Conservation (phyloP, 495 filamentous ascomycete genomes). For the Bacidia gigantensis region DNA sequence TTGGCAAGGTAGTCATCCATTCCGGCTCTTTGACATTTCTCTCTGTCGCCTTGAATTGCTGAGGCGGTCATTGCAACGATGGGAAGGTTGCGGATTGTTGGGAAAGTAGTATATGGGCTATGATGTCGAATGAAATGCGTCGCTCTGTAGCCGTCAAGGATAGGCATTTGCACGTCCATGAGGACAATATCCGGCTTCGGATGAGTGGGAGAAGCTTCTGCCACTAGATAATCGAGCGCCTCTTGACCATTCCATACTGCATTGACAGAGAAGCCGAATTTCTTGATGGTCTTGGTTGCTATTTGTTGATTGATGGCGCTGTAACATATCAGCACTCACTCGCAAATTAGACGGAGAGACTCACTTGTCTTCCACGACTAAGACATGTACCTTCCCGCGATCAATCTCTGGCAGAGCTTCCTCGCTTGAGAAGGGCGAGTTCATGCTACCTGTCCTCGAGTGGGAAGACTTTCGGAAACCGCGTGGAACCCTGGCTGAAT, state of each 20-base stretch:
- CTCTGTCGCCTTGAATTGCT: conserved; percentile 66
- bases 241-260: conserved; percentile 66
- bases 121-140: conserved; percentile 57
- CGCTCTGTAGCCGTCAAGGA: conserved; percentile 66
- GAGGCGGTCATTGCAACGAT: conserved; percentile 75
- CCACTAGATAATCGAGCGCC: conserved; percentile 51
- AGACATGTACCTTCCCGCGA: conserved; percentile 41
- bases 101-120: conserved; percentile 37
- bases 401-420: conserved; percentile 12
- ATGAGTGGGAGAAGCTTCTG: conserved; percentile 21
- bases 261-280: conserved; percentile 56
- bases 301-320: conserved; percentile 65
- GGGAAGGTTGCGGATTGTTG: conserved; percentile 39
- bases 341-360: conserved; percentile 1
- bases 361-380: conserved; percentile 74
- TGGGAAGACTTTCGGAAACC: not conserved
- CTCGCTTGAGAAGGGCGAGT: not conserved
- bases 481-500: not conserved
- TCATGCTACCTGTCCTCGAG: not conserved
- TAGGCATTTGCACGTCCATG: conserved; percentile 81
- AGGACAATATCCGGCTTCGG: conserved; percentile 60
- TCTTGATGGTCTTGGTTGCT: conserved; percentile 57
- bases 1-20: conserved; percentile 82
- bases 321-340: conserved; percentile 15
- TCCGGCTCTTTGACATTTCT: conserved; percentile 62